Evolutionary conservation across 345 rosid genomes (phyloP).

Genomic region (Atalantia buxifolia): DNA sequence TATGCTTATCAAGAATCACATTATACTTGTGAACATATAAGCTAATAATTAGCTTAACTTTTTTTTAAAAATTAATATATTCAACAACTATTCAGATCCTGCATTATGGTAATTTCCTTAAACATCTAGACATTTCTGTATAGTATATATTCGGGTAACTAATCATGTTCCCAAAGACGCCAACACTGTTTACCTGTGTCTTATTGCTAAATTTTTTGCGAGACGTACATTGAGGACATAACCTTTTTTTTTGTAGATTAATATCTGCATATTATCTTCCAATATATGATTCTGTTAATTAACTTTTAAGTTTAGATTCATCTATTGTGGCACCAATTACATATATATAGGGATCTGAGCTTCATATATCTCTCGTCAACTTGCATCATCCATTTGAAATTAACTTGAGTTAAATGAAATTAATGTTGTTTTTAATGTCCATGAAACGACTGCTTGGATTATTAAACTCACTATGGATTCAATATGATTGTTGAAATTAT

Average conservation of each 20-base stretch:
- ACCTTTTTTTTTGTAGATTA: neutral
- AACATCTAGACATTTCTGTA: too few species aligned
- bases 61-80: too few species aligned
- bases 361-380: slow-evolving; percentile 8
- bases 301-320: neutral
- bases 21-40: too few species aligned
- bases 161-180: too few species aligned
- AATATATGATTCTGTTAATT: neutral
- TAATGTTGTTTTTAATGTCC: slow-evolving; percentile 5
- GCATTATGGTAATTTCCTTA: too few species aligned
- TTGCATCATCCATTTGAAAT: slow-evolving; percentile 26
- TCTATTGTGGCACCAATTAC: neutral
- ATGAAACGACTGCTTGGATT: slow-evolving; percentile 19
- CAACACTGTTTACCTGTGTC: neutral
- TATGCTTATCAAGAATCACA: too few species aligned
- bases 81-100: too few species aligned
- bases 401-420: slow-evolving; percentile 9
- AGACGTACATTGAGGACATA: neutral
- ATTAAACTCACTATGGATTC: slow-evolving; percentile 31
- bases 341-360: slow-evolving; percentile 28
- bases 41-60: too few species aligned
- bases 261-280: neutral
- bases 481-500: slow-evolving; percentile 27
- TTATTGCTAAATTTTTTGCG: neutral
- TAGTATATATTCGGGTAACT: too few species aligned